Percentiles rank a stretch among this genome's conserved stretches.
phyloP scores from a whole-genome alignment of 352 stramenopile species.

The Achlya hypogyna region DNA sequence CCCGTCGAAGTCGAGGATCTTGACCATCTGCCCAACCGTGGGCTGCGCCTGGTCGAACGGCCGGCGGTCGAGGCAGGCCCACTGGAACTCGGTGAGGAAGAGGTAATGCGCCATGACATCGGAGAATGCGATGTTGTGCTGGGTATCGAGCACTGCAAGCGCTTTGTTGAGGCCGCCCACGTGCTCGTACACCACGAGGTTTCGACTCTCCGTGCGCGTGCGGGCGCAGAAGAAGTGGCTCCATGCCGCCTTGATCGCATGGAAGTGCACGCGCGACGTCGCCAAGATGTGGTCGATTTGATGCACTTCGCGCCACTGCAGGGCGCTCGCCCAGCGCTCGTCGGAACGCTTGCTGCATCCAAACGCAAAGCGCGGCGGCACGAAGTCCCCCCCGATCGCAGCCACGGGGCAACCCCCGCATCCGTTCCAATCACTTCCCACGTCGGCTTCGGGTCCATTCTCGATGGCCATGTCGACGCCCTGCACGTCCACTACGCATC shows the following conservation, averaged over 20 bases:
- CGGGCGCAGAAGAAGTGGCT: constrained; percentile 18
- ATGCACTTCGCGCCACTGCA: constrained; percentile 1
- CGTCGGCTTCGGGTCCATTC: background rate
- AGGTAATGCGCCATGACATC: constrained; percentile 20
- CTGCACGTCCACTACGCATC: constrained; percentile 7
- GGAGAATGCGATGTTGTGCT: constrained; percentile 15
- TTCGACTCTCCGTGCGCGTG: constrained; percentile 7
- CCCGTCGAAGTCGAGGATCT: constrained; percentile 16
- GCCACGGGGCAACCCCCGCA: constrained; percentile 11
- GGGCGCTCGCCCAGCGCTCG: constrained; percentile 4
- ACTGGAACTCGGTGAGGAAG: constrained; percentile 20
- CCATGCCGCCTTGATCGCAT: constrained; percentile 11
- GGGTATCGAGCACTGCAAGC: background rate
- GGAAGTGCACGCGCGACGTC: constrained; percentile 5
- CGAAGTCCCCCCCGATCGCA: background rate
- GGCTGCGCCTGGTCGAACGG: constrained; percentile 2
- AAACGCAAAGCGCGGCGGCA: constrained; percentile 11
- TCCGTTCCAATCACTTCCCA: constrained; percentile 16
- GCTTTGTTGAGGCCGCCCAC: constrained; percentile 14
- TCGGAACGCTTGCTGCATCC: constrained; percentile 10
- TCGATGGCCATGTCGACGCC: constrained; percentile 18
- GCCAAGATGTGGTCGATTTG: constrained; percentile 12
- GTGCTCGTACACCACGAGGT: constrained; percentile 19
- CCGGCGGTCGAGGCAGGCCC: constrained; percentile 8
- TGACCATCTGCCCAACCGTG: constrained; percentile 11